Conservation (phyloP, 2,329 filamentous ascomycete genomes). For the Pseudogymnoascus sp. region DNA sequence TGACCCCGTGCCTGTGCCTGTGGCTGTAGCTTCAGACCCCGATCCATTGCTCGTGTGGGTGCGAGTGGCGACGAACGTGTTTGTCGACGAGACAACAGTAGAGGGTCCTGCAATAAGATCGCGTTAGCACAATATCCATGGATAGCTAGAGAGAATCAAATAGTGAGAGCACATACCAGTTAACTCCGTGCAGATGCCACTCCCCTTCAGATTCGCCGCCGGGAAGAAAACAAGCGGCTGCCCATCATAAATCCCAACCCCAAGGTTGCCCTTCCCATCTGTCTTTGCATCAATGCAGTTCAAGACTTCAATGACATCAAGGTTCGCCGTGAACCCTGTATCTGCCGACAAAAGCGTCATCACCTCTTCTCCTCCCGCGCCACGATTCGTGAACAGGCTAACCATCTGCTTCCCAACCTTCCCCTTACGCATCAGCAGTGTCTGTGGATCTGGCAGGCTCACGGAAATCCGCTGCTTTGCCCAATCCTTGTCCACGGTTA, state of each 20-base stretch:
- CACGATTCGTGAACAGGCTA: not conserved
- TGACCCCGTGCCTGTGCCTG: not conserved
- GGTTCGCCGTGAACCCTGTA: not conserved
- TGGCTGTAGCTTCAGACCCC: not conserved
- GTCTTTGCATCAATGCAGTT: conserved; percentile 8
- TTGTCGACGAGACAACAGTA: conserved; percentile 2
- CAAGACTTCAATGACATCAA: not conserved
- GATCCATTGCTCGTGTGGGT: not conserved
- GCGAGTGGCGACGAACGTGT: not conserved
- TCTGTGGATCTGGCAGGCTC: not conserved
- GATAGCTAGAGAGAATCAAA: not conserved
- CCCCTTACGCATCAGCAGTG: not conserved
- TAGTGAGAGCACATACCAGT: not conserved
- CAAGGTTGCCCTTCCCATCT: not conserved
- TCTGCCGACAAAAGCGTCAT: not conserved
- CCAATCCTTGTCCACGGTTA: conserved; percentile 1
- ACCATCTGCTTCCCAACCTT: not conserved
- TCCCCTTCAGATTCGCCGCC: not conserved
- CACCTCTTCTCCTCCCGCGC: not conserved
- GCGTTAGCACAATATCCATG: not conserved
- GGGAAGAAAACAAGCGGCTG: not conserved
- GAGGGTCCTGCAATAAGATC: not conserved
- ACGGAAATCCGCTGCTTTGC: not conserved
- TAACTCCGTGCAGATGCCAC: conserved; percentile 5
- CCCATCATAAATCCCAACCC: not conserved